Evolutionary conservation across 1,284 basidiomycete genomes (phyloP), one percentile per base, ranked within the genome.

Genomic region (Sphaerobolus stellatus): DNA sequence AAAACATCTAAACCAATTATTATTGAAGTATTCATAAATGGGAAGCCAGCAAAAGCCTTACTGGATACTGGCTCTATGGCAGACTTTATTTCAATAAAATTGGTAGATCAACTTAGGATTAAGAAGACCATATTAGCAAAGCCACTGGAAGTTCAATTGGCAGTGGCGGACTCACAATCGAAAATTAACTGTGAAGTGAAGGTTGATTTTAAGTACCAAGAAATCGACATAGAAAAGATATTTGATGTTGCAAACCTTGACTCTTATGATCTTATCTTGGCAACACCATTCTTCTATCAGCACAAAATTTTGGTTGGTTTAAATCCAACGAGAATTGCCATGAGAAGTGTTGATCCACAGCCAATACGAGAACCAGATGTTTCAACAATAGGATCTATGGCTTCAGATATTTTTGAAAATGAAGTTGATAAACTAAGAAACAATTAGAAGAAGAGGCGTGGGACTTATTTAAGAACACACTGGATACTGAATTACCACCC

Each of bases 211-310:
- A 27, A 38, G 33, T 48, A 45, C 31, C 25, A 43, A n/a, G 36
- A 29, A 8, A 46, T 57, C 2, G 34, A 52, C 22, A 51, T 56
- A 6, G 27, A 60, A 11, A 20, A 52, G 0, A 66, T 67, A 38
- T 61, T 70, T 22, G 68, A 72, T 46, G 54, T 71, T 0, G 63
- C 63, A 0, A 70, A 72, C 53, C 25, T 72, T 1, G 69, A 70
- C 48, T 52, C 59, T 1, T 71, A 71, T 51, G 67, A 72, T 46
- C 45, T 60, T 1, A 61, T 73, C 1, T 52, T 72, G 1, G 70
- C 69, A 2, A 66, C 66, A 1, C 63, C 64, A 5, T 71, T 68
- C 58, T 60, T 70, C 48, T 30, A 47, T 6, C 38, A 59, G 36
- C 52, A 65, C 46, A 54, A 60, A 3, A 59, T 69, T 2, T 20